A percentile compares a stretch with the other conserved stretches of the same genome.
phyloP scores from a whole-genome alignment of 2,329 filamentous ascomycete species.

The Neospermospora avenae region DNA sequence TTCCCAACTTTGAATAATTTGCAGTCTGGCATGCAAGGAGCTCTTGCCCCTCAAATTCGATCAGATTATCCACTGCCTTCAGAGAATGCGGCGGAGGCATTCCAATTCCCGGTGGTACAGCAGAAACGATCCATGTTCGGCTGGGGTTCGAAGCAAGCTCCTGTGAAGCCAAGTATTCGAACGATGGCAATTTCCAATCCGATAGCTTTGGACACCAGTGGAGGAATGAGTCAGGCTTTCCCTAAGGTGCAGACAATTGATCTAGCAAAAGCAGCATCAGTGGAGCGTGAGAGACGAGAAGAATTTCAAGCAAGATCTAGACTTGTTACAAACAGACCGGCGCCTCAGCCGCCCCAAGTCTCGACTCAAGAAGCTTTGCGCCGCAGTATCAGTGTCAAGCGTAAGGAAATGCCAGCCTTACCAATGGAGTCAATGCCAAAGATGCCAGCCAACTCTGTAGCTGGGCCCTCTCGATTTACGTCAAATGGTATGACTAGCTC shows the following conservation, averaged over 20 bases:
- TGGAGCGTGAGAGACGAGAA: constrained; percentile 33
- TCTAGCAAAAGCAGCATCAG: constrained; percentile 31
- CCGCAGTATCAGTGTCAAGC: constrained; percentile 22
- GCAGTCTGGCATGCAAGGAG: constrained; percentile 11
- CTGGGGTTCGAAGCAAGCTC: constrained; percentile 23
- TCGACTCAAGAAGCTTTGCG: constrained; percentile 23
- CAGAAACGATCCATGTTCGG: constrained; percentile 30
- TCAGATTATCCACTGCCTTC: constrained; percentile 1
- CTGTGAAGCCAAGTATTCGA: constrained; percentile 26
- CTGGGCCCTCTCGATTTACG: constrained; percentile 15
- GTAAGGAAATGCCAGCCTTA: constrained; percentile 21
- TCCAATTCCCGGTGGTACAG: constrained; percentile 6
- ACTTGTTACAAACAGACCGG: constrained; percentile 25
- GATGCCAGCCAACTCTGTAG: constrained; percentile 17
- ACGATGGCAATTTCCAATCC: constrained; percentile 34
- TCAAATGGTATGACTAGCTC: constrained; percentile 32
- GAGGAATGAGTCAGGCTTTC: constrained; percentile 21
- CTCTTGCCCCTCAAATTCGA: constrained; percentile 21
- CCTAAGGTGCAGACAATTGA: constrained; percentile 34
- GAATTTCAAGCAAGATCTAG: constrained; percentile 24
- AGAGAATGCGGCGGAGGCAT: neutral
- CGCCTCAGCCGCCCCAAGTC: constrained; percentile 23
- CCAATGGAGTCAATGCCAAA: constrained; percentile 16
- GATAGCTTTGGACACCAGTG: constrained; percentile 17
- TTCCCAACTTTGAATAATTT: constrained; percentile 25